These are phyloP conservation scores for Hanseniaspora pseudoguilliermondii DNA, from an alignment of 805 yeast species.

Conservation along the genomic window DNA sequence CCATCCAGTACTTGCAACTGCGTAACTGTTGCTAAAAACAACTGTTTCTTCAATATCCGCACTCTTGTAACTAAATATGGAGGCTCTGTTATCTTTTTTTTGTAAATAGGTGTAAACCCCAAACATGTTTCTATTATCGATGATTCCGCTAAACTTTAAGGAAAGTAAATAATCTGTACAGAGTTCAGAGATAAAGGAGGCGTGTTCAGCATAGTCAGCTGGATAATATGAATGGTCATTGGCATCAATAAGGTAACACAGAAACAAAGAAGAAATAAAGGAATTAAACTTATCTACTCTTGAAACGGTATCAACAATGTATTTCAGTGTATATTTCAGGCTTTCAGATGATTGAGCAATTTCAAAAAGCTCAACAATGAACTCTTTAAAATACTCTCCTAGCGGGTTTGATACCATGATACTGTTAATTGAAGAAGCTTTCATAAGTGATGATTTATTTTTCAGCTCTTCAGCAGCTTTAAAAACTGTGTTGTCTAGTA, in stretches of 20 bases:
- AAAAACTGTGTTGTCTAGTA: background rate
- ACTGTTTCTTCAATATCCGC: background rate
- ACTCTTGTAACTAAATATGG: background rate
- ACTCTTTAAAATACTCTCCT: background rate
- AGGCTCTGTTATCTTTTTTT: background rate
- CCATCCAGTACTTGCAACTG: background rate
- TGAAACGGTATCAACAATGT: background rate
- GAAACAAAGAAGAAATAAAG: background rate
- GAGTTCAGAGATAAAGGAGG: background rate
- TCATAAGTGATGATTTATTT: background rate
- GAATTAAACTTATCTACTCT: background rate
- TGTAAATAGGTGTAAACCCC: background rate
- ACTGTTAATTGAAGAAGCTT: background rate
- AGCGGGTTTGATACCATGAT: background rate
- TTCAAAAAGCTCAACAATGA: conserved; percentile 9
- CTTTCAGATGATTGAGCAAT: conserved; percentile 11
- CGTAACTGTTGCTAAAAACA: background rate
- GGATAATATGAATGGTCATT: background rate
- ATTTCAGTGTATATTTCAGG: conserved; percentile 1
- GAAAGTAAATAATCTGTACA: background rate
- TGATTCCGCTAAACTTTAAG: too few relatives aligned
- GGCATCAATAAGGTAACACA: background rate
- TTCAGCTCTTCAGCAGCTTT: background rate
- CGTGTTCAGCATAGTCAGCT: conserved; percentile 5
- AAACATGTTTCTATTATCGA: background rate